Evolutionary conservation across 2,329 filamentous ascomycete species (phyloP).

Genomic region (Hypoxylon sp.): DNA sequence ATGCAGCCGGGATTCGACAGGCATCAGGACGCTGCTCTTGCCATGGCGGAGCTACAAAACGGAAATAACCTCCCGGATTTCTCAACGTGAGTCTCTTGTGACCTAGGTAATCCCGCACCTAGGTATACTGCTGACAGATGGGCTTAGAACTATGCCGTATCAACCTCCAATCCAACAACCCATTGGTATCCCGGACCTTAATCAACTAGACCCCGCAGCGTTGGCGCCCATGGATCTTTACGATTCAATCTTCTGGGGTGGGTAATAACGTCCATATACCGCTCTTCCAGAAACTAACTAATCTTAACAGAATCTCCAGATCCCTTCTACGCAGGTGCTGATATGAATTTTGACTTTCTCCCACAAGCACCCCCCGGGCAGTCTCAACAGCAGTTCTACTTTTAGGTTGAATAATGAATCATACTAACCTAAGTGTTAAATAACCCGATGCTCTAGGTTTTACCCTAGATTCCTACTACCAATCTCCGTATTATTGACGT

Average conservation of each 20-base stretch:
- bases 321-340: conserved; percentile 70
- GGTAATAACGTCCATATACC: conserved; percentile 53
- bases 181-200: conserved; percentile 61
- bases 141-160: conserved; percentile 46
- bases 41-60: conserved; percentile 77
- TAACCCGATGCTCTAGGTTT: conserved; percentile 15
- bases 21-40: conserved; percentile 73
- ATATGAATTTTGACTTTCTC: conserved; percentile 74
- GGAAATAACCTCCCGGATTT: conserved; percentile 65
- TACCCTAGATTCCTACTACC: conserved; percentile 15
- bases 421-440: conserved; percentile 14
- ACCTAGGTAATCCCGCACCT: background rate
- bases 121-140: conserved; percentile 10
- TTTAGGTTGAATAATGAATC: conserved; percentile 54
- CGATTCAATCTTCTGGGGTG: conserved; percentile 78
- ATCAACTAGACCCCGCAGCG: conserved; percentile 67
- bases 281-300: conserved; percentile 25
- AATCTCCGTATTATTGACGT: conserved; percentile 18
- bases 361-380: conserved; percentile 72
- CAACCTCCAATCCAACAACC: conserved; percentile 55
- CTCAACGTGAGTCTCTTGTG: conserved; percentile 54
- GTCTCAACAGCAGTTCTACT: conserved; percentile 70
- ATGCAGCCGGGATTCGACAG: conserved; percentile 60
- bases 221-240: conserved; percentile 78
- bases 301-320: conserved; percentile 68